phyloP scores from a whole-genome alignment of 2,329 filamentous ascomycete genomes.

The Gnomoniopsis sp. region DNA sequence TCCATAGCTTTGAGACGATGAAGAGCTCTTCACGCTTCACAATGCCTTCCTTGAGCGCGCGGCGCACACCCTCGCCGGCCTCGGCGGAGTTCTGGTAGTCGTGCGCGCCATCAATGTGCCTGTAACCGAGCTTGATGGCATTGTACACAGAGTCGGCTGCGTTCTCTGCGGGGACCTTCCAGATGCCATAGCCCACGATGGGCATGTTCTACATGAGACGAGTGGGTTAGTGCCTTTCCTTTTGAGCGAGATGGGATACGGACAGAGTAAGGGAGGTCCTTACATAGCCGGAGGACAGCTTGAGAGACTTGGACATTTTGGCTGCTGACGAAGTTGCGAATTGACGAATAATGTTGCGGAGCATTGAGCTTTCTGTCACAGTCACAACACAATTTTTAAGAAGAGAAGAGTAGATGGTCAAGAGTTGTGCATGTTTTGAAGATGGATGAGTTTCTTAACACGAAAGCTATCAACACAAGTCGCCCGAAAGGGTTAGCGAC shows the following conservation, averaged over 20 bases:
- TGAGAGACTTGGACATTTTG: slow-evolving; percentile 20
- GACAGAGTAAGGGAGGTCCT: slow-evolving; percentile 3
- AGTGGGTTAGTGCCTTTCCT: not conserved
- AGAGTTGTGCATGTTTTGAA: not conserved
- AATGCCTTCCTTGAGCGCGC: slow-evolving; percentile 52
- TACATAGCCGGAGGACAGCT: slow-evolving; percentile 35
- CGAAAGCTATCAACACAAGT: not conserved
- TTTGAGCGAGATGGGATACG: not conserved
- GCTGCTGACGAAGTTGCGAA: slow-evolving; percentile 10
- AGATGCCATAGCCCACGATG: slow-evolving; percentile 38
- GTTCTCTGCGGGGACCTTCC: slow-evolving; percentile 34
- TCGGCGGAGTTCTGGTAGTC: slow-evolving; percentile 64
- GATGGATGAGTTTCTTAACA: not conserved
- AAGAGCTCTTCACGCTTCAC: slow-evolving; percentile 64
- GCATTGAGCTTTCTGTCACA: slow-evolving; percentile 7
- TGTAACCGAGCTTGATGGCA: slow-evolving; percentile 50
- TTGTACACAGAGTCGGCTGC: slow-evolving; percentile 56
- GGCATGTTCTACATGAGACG: slow-evolving; percentile 31
- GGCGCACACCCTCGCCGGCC: slow-evolving; percentile 61
- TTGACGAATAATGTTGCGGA: slow-evolving; percentile 9
- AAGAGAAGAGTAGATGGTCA: not conserved
- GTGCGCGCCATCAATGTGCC: slow-evolving; percentile 50
- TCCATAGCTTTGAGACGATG: slow-evolving; percentile 66
- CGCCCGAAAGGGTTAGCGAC: not conserved
- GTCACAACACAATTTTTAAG: not conserved